Base-by-base conservation (phyloP, 805 yeast genomes). In the Tetrapisispora fleetii region DNA sequence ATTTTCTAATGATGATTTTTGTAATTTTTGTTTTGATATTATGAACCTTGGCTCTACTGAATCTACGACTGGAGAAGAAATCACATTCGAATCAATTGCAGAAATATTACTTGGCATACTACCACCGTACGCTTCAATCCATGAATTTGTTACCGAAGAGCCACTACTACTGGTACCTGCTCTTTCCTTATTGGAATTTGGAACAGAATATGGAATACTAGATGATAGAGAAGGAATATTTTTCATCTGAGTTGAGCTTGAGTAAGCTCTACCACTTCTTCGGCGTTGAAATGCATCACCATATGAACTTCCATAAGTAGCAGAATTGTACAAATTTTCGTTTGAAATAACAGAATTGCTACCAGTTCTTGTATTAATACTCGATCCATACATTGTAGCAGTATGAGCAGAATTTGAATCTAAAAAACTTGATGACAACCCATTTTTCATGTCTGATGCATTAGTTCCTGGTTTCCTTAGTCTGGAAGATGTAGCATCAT, bases 41-140 rank as follows among this genome's bases (percentile, higher is more conserved):
- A 89, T 80, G 60, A 89, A 88, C 40, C 96, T 74, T 16, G 95
- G 85, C 60, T 88, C 96, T n/a, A 89, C 80, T 32, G 80, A 74
- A 16, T 74, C 70, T 6, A 84, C 84, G 46, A 74, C 77, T 3
- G 93, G 93, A 0, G 90, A 83, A 47, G 80, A 80, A 48, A 85
- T 79, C 50, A 80, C 79, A 49, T 79, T 82, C 13, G 87, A 80
- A 51, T 60, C 73, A 50, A 66, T 72, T 48, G 71, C 69, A 19
- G 70, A 54, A 10, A 68, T 64, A 52, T 72, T 73, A 44, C 64
- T 67, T 16, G 76, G 75, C 60, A 66, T 54, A 44, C 64, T 42
- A 1, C 70, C 68, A 13, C 67, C 67, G 52, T 63, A 65, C 8
- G 63, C 58, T 45, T 65, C 68, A 18, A 60, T 48, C 61, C 64